Conservation (phyloP, 2,329 filamentous ascomycete species). For the Ceratocystis diversiconidia region DNA sequence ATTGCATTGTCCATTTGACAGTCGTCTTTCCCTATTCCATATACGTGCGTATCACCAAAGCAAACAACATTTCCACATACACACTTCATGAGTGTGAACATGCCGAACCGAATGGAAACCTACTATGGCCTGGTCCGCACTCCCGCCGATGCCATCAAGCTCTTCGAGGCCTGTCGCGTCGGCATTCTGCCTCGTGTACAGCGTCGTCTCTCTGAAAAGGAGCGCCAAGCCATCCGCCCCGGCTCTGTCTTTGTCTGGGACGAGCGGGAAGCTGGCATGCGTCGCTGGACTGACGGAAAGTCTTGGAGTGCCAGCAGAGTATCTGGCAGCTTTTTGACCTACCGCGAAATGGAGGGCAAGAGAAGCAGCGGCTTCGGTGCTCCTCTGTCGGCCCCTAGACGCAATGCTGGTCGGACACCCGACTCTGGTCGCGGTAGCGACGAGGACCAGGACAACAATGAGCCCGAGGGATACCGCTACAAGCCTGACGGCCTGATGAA, state of each 20-base stretch:
- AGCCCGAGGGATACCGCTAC: constrained; percentile 83
- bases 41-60: background rate
- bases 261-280: constrained; percentile 94
- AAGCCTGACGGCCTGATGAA: constrained; percentile 98
- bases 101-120: constrained; percentile 64
- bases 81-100: background rate
- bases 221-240: constrained; percentile 87
- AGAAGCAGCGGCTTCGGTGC: constrained; percentile 61
- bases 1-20: background rate
- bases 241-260: constrained; percentile 99
- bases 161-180: constrained; percentile 92
- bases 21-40: background rate
- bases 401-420: constrained; percentile 59
- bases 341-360: constrained; percentile 98
- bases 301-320: constrained; percentile 98
- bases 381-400: constrained; percentile 28
- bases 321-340: constrained; percentile 92
- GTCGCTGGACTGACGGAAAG: constrained; percentile 96
- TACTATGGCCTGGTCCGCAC: constrained; percentile 91
- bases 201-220: constrained; percentile 85
- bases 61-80: background rate
- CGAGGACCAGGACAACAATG: constrained; percentile 70
- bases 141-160: constrained; percentile 89
- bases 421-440: constrained; percentile 71
- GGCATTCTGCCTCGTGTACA: constrained; percentile 85